phyloP scores from a whole-genome alignment of 352 stramenopile species.

The Pythium folliculosum region DNA sequence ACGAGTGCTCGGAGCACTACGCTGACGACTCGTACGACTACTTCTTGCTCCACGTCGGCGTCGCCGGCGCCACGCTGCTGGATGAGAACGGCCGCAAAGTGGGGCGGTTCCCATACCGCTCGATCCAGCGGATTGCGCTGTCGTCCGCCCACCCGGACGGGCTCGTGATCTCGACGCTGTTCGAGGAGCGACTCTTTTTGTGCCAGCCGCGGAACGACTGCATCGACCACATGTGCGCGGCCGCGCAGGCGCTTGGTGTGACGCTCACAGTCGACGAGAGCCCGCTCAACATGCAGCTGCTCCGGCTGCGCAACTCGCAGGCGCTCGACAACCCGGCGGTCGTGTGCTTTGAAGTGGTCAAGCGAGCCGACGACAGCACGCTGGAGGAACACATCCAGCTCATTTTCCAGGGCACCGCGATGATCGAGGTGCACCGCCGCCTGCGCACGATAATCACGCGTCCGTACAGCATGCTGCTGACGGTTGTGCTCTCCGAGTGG shows the following conservation, averaged over 20 bases:
- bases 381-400: slow-evolving; percentile 63
- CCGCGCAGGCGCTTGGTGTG: slow-evolving; percentile 47
- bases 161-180: slow-evolving; percentile 61
- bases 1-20: slow-evolving; percentile 66
- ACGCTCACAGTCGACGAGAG: slow-evolving; percentile 40
- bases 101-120: slow-evolving; percentile 51
- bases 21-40: slow-evolving; percentile 60
- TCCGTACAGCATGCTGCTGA: slow-evolving; percentile 53
- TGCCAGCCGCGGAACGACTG: slow-evolving; percentile 61
- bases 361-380: slow-evolving; percentile 38
- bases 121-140: slow-evolving; percentile 49
- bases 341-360: slow-evolving; percentile 71
- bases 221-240: slow-evolving; percentile 54
- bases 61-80: slow-evolving; percentile 53
- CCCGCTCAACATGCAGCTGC: slow-evolving; percentile 47
- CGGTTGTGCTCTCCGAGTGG: slow-evolving; percentile 56
- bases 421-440: slow-evolving; percentile 70
- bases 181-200: slow-evolving; percentile 70
- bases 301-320: slow-evolving; percentile 62
- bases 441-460: slow-evolving; percentile 56
- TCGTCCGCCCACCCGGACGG: slow-evolving; percentile 51
- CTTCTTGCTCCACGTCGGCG: slow-evolving; percentile 51
- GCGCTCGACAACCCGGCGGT: slow-evolving; percentile 55
- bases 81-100: slow-evolving; percentile 51
- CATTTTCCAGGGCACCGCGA: slow-evolving; percentile 54